Conservation (phyloP, 305 asterid genomes). For the Fraxinus sp. region DNA sequence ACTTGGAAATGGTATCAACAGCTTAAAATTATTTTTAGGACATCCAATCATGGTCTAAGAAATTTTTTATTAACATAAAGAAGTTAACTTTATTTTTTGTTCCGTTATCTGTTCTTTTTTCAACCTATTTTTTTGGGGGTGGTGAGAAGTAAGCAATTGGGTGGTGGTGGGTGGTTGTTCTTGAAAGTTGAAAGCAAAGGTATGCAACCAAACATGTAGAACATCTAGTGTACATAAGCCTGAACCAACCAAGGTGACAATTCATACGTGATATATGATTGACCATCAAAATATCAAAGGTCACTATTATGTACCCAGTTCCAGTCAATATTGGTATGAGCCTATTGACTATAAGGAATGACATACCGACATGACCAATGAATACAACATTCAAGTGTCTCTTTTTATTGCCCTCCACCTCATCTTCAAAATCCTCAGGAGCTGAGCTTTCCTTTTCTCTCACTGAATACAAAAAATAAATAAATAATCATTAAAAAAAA, state of each 20-base stretch:
- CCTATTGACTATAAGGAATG: background rate
- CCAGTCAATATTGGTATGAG: background rate
- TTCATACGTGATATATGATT: background rate
- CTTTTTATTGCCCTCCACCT: slow-evolving; percentile 45
- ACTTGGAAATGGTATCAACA: slow-evolving; percentile 18
- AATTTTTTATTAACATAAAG: background rate
- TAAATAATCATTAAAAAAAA: slow-evolving; percentile 4
- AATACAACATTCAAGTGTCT: slow-evolving; percentile 89
- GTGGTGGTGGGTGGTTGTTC: slow-evolving; percentile 6
- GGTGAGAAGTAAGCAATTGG: slow-evolving; percentile 1
- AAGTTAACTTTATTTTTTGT: background rate
- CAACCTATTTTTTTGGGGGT: background rate
- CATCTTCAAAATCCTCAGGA: slow-evolving; percentile 49
- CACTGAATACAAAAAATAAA: slow-evolving; percentile 31
- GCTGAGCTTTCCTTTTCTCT: slow-evolving; percentile 51
- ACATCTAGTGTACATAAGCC: background rate
- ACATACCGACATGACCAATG: slow-evolving; percentile 92
- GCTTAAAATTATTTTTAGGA: background rate
- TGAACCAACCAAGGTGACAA: background rate
- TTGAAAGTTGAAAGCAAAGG: background rate
- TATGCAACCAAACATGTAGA: background rate
- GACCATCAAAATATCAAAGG: background rate
- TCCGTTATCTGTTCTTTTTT: background rate
- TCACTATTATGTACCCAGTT: background rate
- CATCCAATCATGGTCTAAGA: background rate